Evolutionary conservation across 2,329 filamentous ascomycete species (phyloP).

Genomic region (Trichoderma atroviride): DNA sequence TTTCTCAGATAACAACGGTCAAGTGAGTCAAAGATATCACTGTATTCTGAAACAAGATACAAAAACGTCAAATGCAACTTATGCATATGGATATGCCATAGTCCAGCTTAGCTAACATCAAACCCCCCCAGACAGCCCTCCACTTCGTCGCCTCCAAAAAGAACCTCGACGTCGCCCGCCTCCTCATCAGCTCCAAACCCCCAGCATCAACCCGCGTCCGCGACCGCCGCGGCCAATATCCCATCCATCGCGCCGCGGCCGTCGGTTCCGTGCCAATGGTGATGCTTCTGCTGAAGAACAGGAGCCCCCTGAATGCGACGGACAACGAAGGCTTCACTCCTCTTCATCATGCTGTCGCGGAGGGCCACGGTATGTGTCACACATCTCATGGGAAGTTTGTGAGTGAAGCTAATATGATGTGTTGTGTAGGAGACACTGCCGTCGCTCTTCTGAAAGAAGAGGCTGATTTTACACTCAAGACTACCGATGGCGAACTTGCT

Average conservation of each 20-base stretch:
- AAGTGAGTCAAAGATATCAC: slow-evolving; percentile 45
- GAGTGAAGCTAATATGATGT: neutral
- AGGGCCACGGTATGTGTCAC: slow-evolving; percentile 64
- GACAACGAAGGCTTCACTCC: slow-evolving; percentile 85
- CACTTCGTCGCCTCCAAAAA: slow-evolving; percentile 92
- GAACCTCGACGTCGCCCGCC: slow-evolving; percentile 78
- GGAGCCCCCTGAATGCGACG: slow-evolving; percentile 79
- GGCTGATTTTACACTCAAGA: slow-evolving; percentile 78
- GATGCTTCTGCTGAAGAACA: slow-evolving; percentile 73
- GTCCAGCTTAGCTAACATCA: neutral
- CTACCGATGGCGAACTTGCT: slow-evolving; percentile 69
- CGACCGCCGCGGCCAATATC: slow-evolving; percentile 85
- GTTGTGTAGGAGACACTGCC: slow-evolving; percentile 69
- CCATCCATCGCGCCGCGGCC: slow-evolving; percentile 89
- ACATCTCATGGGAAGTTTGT: neutral
- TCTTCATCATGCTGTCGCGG: slow-evolving; percentile 82
- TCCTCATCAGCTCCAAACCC: slow-evolving; percentile 70
- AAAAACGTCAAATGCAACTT: neutral
- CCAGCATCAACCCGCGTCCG: slow-evolving; percentile 76
- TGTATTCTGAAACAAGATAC: neutral
- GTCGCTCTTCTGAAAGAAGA: slow-evolving; percentile 81
- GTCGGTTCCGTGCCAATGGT: slow-evolving; percentile 88
- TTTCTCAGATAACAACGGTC: slow-evolving; percentile 63
- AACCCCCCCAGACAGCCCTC: slow-evolving; percentile 74
- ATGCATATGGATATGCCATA: neutral